Conservation (phyloP, 148 eudicot genomes). For the Arctostaphylos glauca region DNA sequence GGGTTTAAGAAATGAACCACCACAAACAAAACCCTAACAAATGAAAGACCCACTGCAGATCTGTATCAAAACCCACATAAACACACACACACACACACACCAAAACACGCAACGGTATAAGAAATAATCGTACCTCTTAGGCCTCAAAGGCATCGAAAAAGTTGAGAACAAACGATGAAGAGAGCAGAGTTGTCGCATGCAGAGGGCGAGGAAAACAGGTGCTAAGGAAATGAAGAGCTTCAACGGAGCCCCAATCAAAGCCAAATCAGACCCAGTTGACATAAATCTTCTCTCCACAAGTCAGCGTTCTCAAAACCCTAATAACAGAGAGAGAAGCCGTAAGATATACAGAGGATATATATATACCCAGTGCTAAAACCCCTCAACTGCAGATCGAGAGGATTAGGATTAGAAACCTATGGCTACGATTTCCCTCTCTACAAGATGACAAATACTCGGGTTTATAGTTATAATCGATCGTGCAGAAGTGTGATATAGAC, state of each 20-base stretch:
- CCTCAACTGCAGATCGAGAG: background rate
- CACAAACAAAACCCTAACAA: background rate
- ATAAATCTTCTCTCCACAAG: constrained; percentile 22
- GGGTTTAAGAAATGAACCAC: background rate
- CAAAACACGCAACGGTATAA: background rate
- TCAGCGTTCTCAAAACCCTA: constrained; percentile 19
- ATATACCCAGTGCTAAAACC: background rate
- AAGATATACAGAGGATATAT: background rate
- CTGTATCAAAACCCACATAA: background rate
- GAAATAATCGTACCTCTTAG: constrained; percentile 41
- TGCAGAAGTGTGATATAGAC: background rate
- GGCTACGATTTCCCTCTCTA: constrained; percentile 22
- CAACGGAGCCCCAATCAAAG: constrained; percentile 38
- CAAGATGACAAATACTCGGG: constrained; percentile 19
- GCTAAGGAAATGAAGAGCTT: constrained; percentile 34
- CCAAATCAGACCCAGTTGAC: constrained; percentile 50
- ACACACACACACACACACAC: background rate
- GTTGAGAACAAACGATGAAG: constrained; percentile 29
- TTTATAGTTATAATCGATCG: background rate
- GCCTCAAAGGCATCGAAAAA: constrained; percentile 97
- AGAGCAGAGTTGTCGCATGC: constrained; percentile 47
- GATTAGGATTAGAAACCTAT: constrained; percentile 35
- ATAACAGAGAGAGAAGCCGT: background rate
- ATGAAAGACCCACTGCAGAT: background rate
- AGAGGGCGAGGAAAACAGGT: constrained; percentile 19